Conservation (phyloP, 306 rosid species). For the Ziziphus jujuba region DNA sequence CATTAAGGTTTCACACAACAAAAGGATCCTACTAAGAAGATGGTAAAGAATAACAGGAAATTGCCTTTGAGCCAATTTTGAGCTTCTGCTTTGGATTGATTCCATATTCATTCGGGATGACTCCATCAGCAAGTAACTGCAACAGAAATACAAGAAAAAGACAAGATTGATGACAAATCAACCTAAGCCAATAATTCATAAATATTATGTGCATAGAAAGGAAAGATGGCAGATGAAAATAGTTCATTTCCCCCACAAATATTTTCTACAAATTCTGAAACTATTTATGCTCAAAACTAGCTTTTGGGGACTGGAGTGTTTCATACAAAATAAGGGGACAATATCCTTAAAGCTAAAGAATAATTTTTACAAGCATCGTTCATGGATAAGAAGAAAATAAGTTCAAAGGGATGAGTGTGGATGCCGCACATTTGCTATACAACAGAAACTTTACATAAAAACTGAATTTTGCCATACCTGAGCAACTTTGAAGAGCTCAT, state of each 20-base stretch:
- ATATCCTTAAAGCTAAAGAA: not conserved
- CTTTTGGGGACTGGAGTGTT: not conserved
- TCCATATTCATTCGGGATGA: constrained; percentile 97
- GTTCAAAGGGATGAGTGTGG: not conserved
- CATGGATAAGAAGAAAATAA: not conserved
- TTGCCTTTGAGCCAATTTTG: constrained; percentile 93
- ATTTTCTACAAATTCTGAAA: too few relatives aligned
- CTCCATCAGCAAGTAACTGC: constrained; percentile 96
- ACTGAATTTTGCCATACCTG: constrained; percentile 55
- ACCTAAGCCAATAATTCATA: not conserved
- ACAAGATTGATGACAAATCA: constrained; percentile 6
- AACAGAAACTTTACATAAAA: not conserved
- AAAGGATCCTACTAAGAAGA: too few relatives aligned
- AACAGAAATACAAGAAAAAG: constrained; percentile 18
- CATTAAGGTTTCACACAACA: too few relatives aligned
- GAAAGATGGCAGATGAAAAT: too few relatives aligned
- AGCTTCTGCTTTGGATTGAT: constrained; percentile 89
- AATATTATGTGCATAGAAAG: constrained; percentile 11
- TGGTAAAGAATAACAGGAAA: not conserved
- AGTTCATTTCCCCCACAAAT: too few relatives aligned
- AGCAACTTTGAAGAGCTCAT: constrained; percentile 91
- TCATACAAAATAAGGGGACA: not conserved
- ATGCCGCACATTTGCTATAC: not conserved
- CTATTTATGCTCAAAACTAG: not conserved
- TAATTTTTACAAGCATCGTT: not conserved